A percentile compares a stretch with the other conserved stretches of the same genome.
phyloP scores from a whole-genome alignment of 345 rosid species.

The Lagerstroemia speciosa region DNA sequence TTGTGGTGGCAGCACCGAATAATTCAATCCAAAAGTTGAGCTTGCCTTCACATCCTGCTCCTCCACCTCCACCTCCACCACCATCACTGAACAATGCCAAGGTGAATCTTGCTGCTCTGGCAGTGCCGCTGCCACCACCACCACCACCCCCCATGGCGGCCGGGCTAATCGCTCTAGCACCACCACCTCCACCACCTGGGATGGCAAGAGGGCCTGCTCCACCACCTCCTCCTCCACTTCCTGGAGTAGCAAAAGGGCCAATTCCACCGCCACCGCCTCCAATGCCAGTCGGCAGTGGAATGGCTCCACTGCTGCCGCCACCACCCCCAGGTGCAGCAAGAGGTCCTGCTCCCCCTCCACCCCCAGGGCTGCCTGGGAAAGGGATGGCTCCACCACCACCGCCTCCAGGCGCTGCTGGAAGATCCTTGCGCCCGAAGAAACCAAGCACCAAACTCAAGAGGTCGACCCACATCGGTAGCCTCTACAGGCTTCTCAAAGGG shows the following conservation, averaged over 20 bases:
- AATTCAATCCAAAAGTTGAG: not conserved
- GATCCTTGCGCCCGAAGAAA: conserved; percentile 60
- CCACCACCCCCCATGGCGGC: conserved; percentile 19
- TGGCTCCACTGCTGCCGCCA: conserved; percentile 49
- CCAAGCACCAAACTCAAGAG: conserved; percentile 66
- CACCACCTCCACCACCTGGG: conserved; percentile 4
- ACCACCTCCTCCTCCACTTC: not conserved
- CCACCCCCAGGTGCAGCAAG: conserved; percentile 15
- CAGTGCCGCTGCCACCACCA: conserved; percentile 8
- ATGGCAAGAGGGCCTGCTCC: not conserved
- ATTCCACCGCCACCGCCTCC: conserved; percentile 22
- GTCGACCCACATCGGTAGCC: conserved; percentile 61
- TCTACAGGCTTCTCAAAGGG: conserved; percentile 65
- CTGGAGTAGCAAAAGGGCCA: conserved; percentile 1
- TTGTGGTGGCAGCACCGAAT: not conserved
- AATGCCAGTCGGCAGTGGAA: conserved; percentile 15
- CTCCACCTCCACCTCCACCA: not conserved
- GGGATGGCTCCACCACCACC: conserved; percentile 55
- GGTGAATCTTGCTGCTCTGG: conserved; percentile 3
- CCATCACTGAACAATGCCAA: conserved; percentile 3
- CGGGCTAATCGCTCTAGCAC: conserved; percentile 1
- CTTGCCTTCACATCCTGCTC: not conserved
- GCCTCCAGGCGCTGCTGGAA: conserved; percentile 47
- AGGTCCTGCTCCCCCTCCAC: conserved; percentile 5
- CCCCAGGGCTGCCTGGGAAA: conserved; percentile 16